Base-by-base conservation (phyloP, 2,329 filamentous ascomycete genomes). In the Sclerotinia trifoliorum region DNA sequence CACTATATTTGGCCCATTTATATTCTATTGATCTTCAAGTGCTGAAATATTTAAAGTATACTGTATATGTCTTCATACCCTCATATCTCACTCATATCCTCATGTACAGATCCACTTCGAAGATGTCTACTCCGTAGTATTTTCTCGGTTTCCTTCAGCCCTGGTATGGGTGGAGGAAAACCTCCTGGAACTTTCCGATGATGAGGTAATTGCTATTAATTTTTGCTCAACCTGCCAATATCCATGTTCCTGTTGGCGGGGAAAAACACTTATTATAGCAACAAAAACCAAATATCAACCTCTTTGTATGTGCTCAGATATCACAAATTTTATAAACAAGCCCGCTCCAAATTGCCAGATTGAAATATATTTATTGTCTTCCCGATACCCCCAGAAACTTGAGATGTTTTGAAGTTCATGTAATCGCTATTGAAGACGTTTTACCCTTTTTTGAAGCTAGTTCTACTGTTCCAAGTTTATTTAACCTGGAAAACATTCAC, bases 151-250 rank as follows among this genome's bases (percentile, higher is more conserved):
- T 10, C 26, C 7, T n/a, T n/a, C 35, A 32, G 48, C 49, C 48
- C 17, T 29, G 42, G 17, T 26, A 46, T 26, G 48, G 32, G 48
- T 52, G 46, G 48, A 65, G 32, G 51, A 55, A 65, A 65, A 39
- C 62, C 62, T 65, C 51, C 62, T 51, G 8, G 21, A 42, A 55
- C 48, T 55, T 21, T 65, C 49, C 46, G 51, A 24, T 35, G 35
- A 62, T 62, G 60, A 62, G 46, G 60, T 62, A 56, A 65, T 65
- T 48, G 62, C 26, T n/a, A 32, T 48, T 49, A 55, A 65, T 57
- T 57, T 35, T 24, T 17, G 21, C n/a, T 32, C 29, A 56, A 64
- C 44, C 21, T 19, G 46, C 58, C n/a, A 61, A 17, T n/a, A 49
- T 32, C 42, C 61, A 54, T 65, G 21, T 24, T 57, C 51, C 24